Evolutionary conservation across 257 asterid species (phyloP), one percentile per base, ranked within the genome.

Genomic region (Petrea volubilis): DNA sequence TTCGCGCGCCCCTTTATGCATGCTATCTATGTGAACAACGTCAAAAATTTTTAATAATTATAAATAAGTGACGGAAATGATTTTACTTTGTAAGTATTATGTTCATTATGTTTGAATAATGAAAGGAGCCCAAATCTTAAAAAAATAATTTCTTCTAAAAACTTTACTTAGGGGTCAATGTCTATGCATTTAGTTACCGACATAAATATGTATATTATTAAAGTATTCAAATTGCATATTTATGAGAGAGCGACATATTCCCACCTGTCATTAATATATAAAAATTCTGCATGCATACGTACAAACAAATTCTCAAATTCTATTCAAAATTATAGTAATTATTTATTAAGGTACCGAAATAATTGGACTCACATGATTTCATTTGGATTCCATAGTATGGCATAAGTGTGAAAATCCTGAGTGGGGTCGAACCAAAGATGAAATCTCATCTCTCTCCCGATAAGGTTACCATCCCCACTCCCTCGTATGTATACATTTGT

Each of bases 381-480:
- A 53, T 10, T 55, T 6, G 93, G 95, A 76, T 87, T 83, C 98
- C 98, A 93, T 1, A 90, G 80, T 24, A 93, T 85, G 29, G 97
- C 97, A 68, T 93, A 90, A 67, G 85, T 34, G 86, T 93, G 98
- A 56, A 81, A 93, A 74, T 75, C 90, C 23, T 71, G 12, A 0
- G 98, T 88, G n/a, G 98, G 98, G 72, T 93, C 97, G 60, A 90
- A 92, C 98, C 98, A 92, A 6, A 92, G 97, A 47, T 90, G 95
- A 78, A 90, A 92, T 56, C 61, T 81, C 87, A 93, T 86, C 76
- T 93, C 98, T 67, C 98, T 75, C 18, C 98, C 98, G 8, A 93
- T 77, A 36, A 93, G 72, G 41, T 74, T 82, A 11, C 96, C 97
- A 73, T 93, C 98, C 1, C 97, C 98, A 75, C 95, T 93, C 23